phyloP scores from a whole-genome alignment of 2,329 filamentous ascomycete species.

The Mollisia scopiformis region DNA sequence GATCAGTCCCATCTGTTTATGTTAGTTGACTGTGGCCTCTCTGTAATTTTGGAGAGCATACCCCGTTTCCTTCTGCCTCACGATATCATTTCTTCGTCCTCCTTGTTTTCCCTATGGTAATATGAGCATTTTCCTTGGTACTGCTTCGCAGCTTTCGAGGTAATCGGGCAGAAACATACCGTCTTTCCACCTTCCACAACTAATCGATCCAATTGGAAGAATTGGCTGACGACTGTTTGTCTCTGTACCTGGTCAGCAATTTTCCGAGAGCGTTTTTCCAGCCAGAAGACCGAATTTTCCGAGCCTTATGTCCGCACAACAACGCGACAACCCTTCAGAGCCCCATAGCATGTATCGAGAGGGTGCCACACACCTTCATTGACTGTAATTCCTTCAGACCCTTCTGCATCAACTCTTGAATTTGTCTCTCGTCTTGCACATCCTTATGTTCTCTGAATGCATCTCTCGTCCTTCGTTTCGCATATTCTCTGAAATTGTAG shows the following conservation, averaged over 20 bases:
- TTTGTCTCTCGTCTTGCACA: slow-evolving; percentile 72
- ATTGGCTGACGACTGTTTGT: slow-evolving; percentile 93
- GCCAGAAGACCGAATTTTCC: slow-evolving; percentile 10
- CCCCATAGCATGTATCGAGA: background rate
- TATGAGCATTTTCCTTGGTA: slow-evolving; percentile 14
- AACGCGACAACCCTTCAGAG: background rate
- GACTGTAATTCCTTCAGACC: slow-evolving; percentile 85
- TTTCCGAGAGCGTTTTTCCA: background rate
- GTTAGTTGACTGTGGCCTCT: slow-evolving; percentile 15
- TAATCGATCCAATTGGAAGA: slow-evolving; percentile 88
- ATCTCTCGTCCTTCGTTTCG: slow-evolving; percentile 86
- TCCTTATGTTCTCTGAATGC: slow-evolving; percentile 81
- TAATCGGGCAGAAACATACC: slow-evolving; percentile 50
- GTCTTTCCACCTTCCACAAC: slow-evolving; percentile 89
- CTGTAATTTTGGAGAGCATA: slow-evolving; percentile 45
- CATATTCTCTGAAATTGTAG: slow-evolving; percentile 99
- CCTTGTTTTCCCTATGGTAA: slow-evolving; percentile 66
- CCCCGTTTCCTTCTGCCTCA: slow-evolving; percentile 80
- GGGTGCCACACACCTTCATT: slow-evolving; percentile 74
- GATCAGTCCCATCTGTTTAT: slow-evolving; percentile 37
- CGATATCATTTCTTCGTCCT: slow-evolving; percentile 66
- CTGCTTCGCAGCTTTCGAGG: background rate
- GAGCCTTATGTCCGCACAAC: slow-evolving; percentile 7
- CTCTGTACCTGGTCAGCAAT: slow-evolving; percentile 59
- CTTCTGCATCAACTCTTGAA: slow-evolving; percentile 89